Base-by-base conservation (phyloP, 306 rosid species). In the Cicer bijugum region DNA sequence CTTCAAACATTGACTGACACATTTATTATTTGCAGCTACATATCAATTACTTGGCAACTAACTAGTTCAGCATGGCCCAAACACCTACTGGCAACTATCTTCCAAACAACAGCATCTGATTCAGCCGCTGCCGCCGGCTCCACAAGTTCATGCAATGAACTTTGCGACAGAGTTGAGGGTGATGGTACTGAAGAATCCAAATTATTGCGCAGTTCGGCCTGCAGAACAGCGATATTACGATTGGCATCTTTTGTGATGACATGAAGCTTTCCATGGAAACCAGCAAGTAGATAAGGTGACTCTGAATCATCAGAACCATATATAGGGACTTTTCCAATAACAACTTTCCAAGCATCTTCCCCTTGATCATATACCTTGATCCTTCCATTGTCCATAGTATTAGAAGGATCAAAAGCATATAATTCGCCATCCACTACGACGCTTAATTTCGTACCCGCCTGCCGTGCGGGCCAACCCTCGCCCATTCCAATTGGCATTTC, bases 401-500 rank as follows among this genome's bases (percentile, higher is more conserved):
- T 94, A 5, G 96, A 89, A 20, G 98, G 98, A 69, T 91, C 98
- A 77, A 91, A 85, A 50, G 97, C 98, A 67, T 91, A 94, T 73
- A 94, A 77, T 73, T 94, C 92, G 42, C 91, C 96, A 48, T 89
- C 94, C 45, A 94, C 92, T 17, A 90, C 90, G 9, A 94, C 88
- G 19, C 98, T 94, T 82, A 88, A 67, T 78, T 94, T 94, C 20
- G 97, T 86, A 60, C 95, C 95, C 1, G 96, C 98, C 55, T 91
- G 98, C 71, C 89, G 80, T 9, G 96, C 94, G 67, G 97, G 98
- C 98, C 98, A 94, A 12, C 95, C 97, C 59, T 94, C 97, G 33
- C 98, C 96, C 98, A 94, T 94, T 48, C 98, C 97, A 63, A 4
- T 28, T 17, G 98, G 97, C 98, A 94, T 94, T 78, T 91, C 98